Base-by-base conservation (phyloP, 495 filamentous ascomycete genomes). In the Penicillium bovifimosum region DNA sequence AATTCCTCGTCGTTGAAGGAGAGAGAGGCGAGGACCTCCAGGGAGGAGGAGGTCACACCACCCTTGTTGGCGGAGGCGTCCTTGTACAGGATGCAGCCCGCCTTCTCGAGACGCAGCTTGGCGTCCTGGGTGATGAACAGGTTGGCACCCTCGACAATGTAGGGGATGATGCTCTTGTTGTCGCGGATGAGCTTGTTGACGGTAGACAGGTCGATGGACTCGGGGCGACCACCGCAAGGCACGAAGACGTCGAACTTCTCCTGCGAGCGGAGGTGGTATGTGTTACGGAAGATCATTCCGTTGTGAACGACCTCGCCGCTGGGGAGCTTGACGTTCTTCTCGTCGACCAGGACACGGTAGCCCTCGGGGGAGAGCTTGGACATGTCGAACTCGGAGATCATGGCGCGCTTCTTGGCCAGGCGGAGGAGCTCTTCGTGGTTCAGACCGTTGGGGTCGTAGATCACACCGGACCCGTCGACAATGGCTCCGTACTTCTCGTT, bases 11-110 rank as follows among this genome's bases (percentile, higher is more conserved):
- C 92, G 66, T 97, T 86, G 65, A 98, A 96, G 39, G 88, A 91
- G 47, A 98, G 80, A 0, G 91, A 90, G 9, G 93, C 93, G 14
- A 98, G 80, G 5, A 98, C 93, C 61, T 98, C 93, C 40, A 97
- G 82, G 5, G 93, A 98, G 0, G 93, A 97, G n/a, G 89, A 95
- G 6, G 93, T 98, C 41, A 98, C 93, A 66, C 93, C 93, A 61
- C 93, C 93, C 78, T 98, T 98, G 79, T 98, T 98, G 38, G 95
- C 91, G 38, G 90, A 95, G 10, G 93, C 93, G 71, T 98, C 93
- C 76, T 98, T 98, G 81, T 88, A 97, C 38, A 98, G 69, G 58
- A 97, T 85, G 64, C 87, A 90, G 54, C 95, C 95, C 27, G 93
- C 92, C 59, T 88, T 84, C 73, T 98, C 93, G 5, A 98, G 81